Evolutionary conservation across 139 green algal genomes (phyloP), one percentile per base, ranked within the genome.

Genomic region (Coelastrella sp.): DNA sequence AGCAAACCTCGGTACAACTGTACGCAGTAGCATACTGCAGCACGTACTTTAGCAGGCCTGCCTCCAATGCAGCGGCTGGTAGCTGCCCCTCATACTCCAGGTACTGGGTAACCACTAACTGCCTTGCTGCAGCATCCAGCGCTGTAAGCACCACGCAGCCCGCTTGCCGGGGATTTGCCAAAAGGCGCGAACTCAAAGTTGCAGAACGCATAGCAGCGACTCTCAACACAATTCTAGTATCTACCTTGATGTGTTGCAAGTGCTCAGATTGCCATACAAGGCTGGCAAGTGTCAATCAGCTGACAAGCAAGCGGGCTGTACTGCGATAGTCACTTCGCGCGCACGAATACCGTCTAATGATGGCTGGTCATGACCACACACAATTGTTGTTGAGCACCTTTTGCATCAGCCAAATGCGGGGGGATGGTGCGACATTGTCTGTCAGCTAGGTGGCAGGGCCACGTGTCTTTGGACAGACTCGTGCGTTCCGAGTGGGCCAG

Each of bases 51-150:
- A 11, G 4, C 59, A 86, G n/a, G 8, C 80, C 80, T 4, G 7
- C 8, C 11, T 74, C 10, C n/a, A 86, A n/a, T n/a, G 22, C 80
- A 3, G 61, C 16, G 20, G 8, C 6, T 22, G 59, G 22, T 8
- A 86, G 80, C 80, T n/a, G 20, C 7, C 80, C 80, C n/a, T 73
- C 59, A 56, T 86, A 86, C 20, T 86, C 80, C 5, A 86, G 23
- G n/a, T 74, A 86, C 59, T 86, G 80, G 5, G 59, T 86, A 54
- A 86, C 80, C 13, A 59, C 61, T 56, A 74, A 20, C 19, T 65
- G 19, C 13, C 80, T 86, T 19, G 59, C 58, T 74, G 59, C 80
- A 19, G n/a, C 58, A 86, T 86, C 80, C 5, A 74, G 10, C 5
- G 80, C 80, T 19, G 23, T 86, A 10, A 86, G 65, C 2, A 22